Evolutionary conservation across 2,329 filamentous ascomycete species (phyloP), one percentile per base, ranked within the genome.

Genomic region (Colletotrichum falcatum): DNA sequence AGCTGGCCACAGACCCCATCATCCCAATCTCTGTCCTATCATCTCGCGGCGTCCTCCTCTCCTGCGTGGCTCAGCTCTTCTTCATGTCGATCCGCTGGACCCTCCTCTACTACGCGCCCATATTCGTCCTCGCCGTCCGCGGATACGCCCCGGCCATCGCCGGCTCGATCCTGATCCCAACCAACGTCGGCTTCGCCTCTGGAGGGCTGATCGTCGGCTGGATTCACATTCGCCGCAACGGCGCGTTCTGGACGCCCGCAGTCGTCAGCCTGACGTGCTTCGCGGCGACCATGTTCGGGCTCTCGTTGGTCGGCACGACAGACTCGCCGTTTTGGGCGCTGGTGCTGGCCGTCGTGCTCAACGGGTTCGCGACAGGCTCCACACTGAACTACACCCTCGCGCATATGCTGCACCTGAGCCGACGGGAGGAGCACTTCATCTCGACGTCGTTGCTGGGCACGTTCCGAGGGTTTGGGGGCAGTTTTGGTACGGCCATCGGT

Each of bases 81-180:
- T 87, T 94, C 78, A 95, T 97, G 92, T 90, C 92, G 77, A 87
- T 92, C 2, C 90, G 94, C 67, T 97, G 93, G 94, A 87, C 86
- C 8, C 86, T 97, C 2, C 84, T 97, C 9, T 96, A 94, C 83
- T 97, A 94, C 80, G 88, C 91, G 0, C 94, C 94, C 0, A 89
- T 94, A 53, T 95, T 94, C 75, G 91, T 93, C 42, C 89, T 96
- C 67, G 92, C 92, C 4, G 91, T 96, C 1, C 89, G 91, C 2
- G 88, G 88, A 65, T 92, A 92, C 82, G 81, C 86, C 0, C 91
- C 92, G 0, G 91, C 92, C 1, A 83, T 88, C 1, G 91, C 93
- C 2, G 94, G 94, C 3, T 87, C 91, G 5, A 91, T 95, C 44
- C 86, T 97, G 8, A 88, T 97, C 56, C 93, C 94, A 0, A 96